Evolutionary conservation across 805 yeast species (phyloP).

Genomic region (Debaryomyces prosopidis): DNA sequence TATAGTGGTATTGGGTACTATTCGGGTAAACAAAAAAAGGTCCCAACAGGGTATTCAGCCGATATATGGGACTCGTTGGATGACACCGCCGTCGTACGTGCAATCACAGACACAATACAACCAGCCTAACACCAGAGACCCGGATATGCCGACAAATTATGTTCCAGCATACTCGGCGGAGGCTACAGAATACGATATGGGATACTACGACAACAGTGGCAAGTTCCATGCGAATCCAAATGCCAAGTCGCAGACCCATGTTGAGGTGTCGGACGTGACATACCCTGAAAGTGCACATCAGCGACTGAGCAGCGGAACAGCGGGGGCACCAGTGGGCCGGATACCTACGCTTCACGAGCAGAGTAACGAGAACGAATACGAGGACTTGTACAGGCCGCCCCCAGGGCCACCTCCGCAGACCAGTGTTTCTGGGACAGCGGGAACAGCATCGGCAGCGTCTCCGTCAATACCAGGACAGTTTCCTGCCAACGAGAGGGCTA

Average conservation of each 20-base stretch:
- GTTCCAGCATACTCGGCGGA: conserved; percentile 71
- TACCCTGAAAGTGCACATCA: conserved; percentile 24
- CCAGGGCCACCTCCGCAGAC: conserved; percentile 10
- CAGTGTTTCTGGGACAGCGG: neutral
- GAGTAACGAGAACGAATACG: conserved; percentile 5
- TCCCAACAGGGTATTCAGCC: conserved; percentile 53
- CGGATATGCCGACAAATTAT: conserved; percentile 37
- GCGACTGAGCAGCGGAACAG: conserved; percentile 14
- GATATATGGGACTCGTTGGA: conserved; percentile 76
- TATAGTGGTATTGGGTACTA: conserved; percentile 48
- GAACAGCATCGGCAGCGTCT: neutral
- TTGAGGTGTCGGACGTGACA: conserved; percentile 3
- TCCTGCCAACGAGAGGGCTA: neutral
- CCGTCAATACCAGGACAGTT: neutral
- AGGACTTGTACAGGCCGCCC: conserved; percentile 14
- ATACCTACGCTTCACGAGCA: conserved; percentile 4
- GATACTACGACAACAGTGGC: conserved; percentile 70
- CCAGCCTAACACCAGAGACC: conserved; percentile 41
- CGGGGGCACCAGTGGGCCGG: conserved; percentile 15
- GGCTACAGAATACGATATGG: conserved; percentile 74
- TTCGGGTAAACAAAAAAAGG: conserved; percentile 57
- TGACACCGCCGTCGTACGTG: conserved; percentile 78
- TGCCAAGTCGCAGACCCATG: conserved; percentile 14
- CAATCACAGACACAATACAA: conserved; percentile 63
- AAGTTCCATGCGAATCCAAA: conserved; percentile 37